Evolutionary conservation across 257 asterid genomes (phyloP), one percentile per base, ranked within the genome.

Genomic region (Petrea volubilis): DNA sequence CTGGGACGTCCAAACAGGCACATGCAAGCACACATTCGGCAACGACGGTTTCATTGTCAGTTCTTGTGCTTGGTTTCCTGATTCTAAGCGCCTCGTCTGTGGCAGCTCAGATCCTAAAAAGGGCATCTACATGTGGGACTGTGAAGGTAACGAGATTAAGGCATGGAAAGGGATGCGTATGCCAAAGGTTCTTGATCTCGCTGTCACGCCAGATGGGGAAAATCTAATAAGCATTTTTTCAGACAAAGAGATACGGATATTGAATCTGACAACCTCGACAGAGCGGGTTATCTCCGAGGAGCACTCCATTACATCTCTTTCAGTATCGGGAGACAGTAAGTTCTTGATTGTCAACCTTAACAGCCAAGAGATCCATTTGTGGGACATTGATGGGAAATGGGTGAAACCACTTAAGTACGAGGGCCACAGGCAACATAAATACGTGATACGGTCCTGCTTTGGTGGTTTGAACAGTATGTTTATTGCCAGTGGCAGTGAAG

Each of bases 1-100:
- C 46, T 93, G 98, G 98, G 97, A 91, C 23, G 92, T 78, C 53
- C 88, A 89, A 79, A 86, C 93, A 33, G 97, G 98, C 84, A 87
- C 73, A 60, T 87, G 88, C 89, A 88, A 82, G 85, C 96, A 74
- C 85, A 91, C 98, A 73, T 93, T 85, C 66, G 94, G 92, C 12
- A 67, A 72, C 18, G 92, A 84, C 46, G 79, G 80, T 72, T 87
- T 91, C 78, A 64, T 77, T 3, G 87, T 91, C 76, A 86, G 94
- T 78, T 93, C 96, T 29, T 93, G 98, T 74, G 98, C 97, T 64
- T 93, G 98, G 98, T 90, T 93, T 78, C 98, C 97, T 12, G 96
- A 93, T 83, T 93, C 98, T 57, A 86, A 78, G 82, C 82, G 92
- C 57, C 85, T 93, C 23, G 97, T 91, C 66, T 93, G 96, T 70